These are phyloP conservation scores for Fusarium equiseti DNA, from an alignment of 2,329 filamentous ascomycete genomes.

Conservation along the genomic window DNA sequence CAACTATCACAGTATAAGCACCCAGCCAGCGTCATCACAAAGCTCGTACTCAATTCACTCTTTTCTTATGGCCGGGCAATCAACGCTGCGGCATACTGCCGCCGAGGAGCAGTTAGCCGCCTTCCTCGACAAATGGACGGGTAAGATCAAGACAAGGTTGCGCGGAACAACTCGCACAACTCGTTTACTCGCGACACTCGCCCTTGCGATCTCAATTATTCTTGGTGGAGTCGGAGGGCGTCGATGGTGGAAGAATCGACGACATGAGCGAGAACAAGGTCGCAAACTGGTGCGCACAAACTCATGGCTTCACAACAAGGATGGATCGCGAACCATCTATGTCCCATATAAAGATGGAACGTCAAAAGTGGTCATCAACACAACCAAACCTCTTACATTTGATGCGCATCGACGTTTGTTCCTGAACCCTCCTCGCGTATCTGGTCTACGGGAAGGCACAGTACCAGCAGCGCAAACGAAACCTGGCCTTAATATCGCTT, in stretches of 20 bases:
- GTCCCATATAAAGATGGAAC: conserved; percentile 91
- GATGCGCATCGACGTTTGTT: conserved; percentile 96
- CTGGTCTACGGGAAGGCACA: conserved; percentile 77
- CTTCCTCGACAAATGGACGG: conserved; percentile 71
- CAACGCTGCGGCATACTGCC: conserved; percentile 77
- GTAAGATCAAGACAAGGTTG: conserved; percentile 65
- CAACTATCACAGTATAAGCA: conserved; percentile 8
- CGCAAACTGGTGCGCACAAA: conserved; percentile 87
- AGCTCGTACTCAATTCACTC: conserved; percentile 2
- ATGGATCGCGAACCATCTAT: conserved; percentile 94
- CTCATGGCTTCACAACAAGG: conserved; percentile 92
- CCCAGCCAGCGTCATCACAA: conserved; percentile 30
- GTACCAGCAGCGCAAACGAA: conserved; percentile 92
- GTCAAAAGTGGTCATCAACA: conserved; percentile 89
- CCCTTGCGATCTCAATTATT: conserved; percentile 82
- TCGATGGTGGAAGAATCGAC: conserved; percentile 78
- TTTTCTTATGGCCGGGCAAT: conserved; percentile 84
- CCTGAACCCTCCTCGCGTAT: conserved; percentile 87
- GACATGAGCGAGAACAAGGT: conserved; percentile 85
- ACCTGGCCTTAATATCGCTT: conserved; percentile 93
- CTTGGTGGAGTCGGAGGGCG: conserved; percentile 82
- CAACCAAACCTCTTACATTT: conserved; percentile 92
- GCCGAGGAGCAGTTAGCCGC: conserved; percentile 75
- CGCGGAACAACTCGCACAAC: conserved; percentile 76
- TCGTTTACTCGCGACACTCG: conserved; percentile 80